These are phyloP conservation scores for Perilla frutescens DNA, from an alignment of 257 asterid species.

Conservation along the genomic window DNA sequence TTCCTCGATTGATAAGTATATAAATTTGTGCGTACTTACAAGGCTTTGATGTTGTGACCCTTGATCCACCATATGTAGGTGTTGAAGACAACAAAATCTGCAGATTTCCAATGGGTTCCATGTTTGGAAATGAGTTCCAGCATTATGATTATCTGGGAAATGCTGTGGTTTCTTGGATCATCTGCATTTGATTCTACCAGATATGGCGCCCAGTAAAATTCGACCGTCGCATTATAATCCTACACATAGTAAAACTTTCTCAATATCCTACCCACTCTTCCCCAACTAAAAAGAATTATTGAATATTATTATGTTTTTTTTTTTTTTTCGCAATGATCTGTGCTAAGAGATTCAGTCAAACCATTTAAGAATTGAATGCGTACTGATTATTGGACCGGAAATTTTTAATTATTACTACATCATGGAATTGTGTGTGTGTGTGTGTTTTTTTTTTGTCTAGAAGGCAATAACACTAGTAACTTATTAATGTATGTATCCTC, in stretches of 20 bases:
- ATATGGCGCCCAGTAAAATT: constrained; percentile 69
- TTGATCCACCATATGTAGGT: constrained; percentile 79
- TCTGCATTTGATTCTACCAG: constrained; percentile 71
- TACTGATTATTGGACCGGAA: background rate
- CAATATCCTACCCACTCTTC: too few species aligned
- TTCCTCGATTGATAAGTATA: background rate
- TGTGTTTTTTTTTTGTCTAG: too few species aligned
- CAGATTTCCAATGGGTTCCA: constrained; percentile 51
- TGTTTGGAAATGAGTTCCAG: constrained; percentile 42
- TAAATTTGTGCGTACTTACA: constrained; percentile 26
- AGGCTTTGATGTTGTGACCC: constrained; percentile 39
- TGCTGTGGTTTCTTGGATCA: constrained; percentile 58
- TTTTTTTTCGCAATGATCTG: too few species aligned
- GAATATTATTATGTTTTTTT: background rate
- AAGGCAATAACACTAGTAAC: too few species aligned
- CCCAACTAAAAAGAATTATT: background rate
- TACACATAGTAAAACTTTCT: background rate
- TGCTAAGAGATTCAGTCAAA: too few species aligned
- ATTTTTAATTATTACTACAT: background rate
- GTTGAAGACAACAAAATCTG: constrained; percentile 64
- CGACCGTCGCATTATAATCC: constrained; percentile 62
- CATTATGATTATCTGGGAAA: constrained; percentile 42
- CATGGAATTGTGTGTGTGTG: background rate
- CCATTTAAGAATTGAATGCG: background rate
- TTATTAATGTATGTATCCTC: too few species aligned